A percentile compares a stretch with the other conserved stretches of the same genome.
Conservation (phyloP, 768 basidiomycete genomes). For the Kwoniella dendrophila region DNA sequence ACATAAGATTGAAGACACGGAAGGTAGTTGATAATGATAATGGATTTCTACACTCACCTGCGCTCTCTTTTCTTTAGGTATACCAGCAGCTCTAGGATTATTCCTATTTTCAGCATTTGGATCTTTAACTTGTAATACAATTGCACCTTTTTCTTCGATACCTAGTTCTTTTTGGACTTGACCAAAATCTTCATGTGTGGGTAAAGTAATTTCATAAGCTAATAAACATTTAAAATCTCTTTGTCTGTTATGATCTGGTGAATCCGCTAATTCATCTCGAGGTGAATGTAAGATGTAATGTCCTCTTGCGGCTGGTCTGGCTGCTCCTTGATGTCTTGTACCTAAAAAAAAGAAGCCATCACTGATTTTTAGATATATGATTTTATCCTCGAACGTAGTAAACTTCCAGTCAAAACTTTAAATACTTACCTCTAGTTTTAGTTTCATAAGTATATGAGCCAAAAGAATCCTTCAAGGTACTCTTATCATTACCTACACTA, state of each 20-base stretch:
- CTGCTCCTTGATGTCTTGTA: slow-evolving; percentile 44
- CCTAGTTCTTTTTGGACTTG: slow-evolving; percentile 46
- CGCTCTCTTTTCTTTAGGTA: slow-evolving; percentile 44
- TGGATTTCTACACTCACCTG: slow-evolving; percentile 27
- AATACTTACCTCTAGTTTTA: slow-evolving; percentile 46
- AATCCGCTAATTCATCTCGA: slow-evolving; percentile 43
- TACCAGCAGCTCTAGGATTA: slow-evolving; percentile 46
- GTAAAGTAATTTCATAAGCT: slow-evolving; percentile 49
- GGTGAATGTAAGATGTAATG: slow-evolving; percentile 54
- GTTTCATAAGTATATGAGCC: slow-evolving; percentile 48
- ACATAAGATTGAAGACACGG: background rate
- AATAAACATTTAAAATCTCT: slow-evolving; percentile 46
- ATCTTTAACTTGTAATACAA: slow-evolving; percentile 48
- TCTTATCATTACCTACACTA: slow-evolving; percentile 27
- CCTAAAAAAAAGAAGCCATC: slow-evolving; percentile 21
- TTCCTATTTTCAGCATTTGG: slow-evolving; percentile 32
- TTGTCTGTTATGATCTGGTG: slow-evolving; percentile 40
- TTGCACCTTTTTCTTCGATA: slow-evolving; percentile 37
- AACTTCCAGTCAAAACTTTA: too few species aligned
- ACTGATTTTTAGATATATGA: background rate
- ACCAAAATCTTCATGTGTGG: slow-evolving; percentile 46
- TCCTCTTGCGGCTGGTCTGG: slow-evolving; percentile 48
- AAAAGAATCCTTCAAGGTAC: slow-evolving; percentile 39
- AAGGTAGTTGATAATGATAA: background rate
- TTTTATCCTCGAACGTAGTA: too few species aligned